A percentile compares a stretch with the other conserved stretches of the same genome.
Evolutionary conservation across 148 eudicot species (phyloP).

Genomic region (Suaeda aralocaspica): DNA sequence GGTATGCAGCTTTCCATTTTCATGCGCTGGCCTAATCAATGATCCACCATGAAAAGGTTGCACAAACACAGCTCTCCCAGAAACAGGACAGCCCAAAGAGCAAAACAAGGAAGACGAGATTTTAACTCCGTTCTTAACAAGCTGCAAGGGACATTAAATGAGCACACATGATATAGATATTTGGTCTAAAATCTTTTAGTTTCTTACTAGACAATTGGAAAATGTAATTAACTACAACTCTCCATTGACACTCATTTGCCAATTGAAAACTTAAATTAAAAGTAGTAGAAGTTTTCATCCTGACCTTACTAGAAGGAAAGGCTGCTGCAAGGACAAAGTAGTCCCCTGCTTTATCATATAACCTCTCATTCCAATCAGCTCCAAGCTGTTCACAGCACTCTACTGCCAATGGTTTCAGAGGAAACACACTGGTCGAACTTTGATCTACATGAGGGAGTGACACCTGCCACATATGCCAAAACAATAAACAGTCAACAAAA

Average conservation of each 20-base stretch:
- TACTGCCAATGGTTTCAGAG: constrained; percentile 48
- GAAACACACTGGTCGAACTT: constrained; percentile 29
- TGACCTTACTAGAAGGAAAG: constrained; percentile 75
- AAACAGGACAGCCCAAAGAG: constrained; percentile 63
- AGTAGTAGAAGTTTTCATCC: constrained; percentile 1
- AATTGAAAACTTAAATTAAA: too few species aligned
- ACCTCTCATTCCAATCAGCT: constrained; percentile 31
- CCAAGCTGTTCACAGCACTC: constrained; percentile 56
- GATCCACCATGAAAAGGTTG: constrained; percentile 46
- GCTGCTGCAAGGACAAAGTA: constrained; percentile 85
- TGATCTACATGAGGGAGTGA: constrained; percentile 50
- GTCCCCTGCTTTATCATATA: constrained; percentile 47
- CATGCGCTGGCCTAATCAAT: constrained; percentile 22
- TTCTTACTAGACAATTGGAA: too few species aligned
- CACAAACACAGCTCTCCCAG: constrained; percentile 62
- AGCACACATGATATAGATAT: constrained; percentile 7
- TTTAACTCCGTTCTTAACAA: constrained; percentile 57
- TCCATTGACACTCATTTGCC: too few species aligned
- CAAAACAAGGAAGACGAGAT: constrained; percentile 63
- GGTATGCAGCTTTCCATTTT: constrained; percentile 30
- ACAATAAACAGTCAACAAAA: neutral
- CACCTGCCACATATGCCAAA: constrained; percentile 45
- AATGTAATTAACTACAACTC: too few species aligned
- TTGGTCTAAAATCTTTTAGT: too few species aligned
- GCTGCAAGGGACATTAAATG: constrained; percentile 36